These are phyloP conservation scores for Backusella mclennaniae DNA, from an alignment of 192 early-diverging fungal species.

Conservation along the genomic window DNA sequence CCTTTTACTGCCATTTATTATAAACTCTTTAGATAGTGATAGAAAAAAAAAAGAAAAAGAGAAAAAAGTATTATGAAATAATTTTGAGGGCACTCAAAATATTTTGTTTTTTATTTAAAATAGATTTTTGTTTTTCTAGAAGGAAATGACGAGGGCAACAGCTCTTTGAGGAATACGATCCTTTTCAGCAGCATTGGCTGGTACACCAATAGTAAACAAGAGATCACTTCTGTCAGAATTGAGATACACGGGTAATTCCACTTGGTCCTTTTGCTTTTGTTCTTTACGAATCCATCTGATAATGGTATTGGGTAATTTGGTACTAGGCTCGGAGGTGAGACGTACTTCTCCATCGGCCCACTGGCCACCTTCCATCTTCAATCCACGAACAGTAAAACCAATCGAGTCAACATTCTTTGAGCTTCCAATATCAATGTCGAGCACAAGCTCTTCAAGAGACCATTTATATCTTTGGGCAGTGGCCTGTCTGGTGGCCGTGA, in stretches of 20 bases:
- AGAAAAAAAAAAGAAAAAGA: no score
- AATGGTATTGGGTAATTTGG: constrained; percentile 28
- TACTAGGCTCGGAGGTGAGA: constrained; percentile 32
- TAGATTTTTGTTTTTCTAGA: constrained; percentile 11
- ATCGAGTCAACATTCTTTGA: constrained; percentile 21
- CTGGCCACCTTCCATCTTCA: constrained; percentile 54
- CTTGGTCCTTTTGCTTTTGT: constrained; percentile 1
- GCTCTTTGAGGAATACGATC: constrained; percentile 51
- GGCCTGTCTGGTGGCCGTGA: constrained; percentile 87
- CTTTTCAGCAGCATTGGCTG: constrained; percentile 35
- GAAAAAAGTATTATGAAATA: no score
- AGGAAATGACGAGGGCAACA: constrained; percentile 53
- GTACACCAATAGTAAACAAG: constrained; percentile 51
- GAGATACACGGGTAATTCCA: constrained; percentile 62
- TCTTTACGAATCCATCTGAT: constrained; percentile 43
- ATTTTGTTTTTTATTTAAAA: no score
- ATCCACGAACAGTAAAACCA: constrained; percentile 27
- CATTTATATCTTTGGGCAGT: constrained; percentile 69
- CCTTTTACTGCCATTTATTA: not conserved
- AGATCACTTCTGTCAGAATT: constrained; percentile 61
- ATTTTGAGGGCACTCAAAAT: no score
- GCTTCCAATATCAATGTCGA: constrained; percentile 47
- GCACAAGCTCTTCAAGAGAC: constrained; percentile 80
- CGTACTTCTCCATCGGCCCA: constrained; percentile 31
- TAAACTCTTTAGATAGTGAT: no score